These are phyloP conservation scores for Thalassiosira oceanica DNA, from an alignment of 352 stramenopile genomes.

Conservation along the genomic window DNA sequence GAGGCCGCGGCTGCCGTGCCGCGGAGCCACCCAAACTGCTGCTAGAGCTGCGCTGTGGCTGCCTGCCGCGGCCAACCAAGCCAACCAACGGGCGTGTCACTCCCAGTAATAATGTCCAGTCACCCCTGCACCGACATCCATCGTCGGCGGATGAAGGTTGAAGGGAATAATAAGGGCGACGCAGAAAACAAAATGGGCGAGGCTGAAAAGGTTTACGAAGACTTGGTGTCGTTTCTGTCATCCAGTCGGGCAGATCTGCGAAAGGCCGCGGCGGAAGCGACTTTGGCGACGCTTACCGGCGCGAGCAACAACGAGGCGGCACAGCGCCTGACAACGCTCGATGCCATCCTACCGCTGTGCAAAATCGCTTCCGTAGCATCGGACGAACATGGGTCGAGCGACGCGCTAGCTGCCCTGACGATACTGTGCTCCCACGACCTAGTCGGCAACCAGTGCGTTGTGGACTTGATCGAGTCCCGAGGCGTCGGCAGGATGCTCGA, in stretches of 20 bases:
- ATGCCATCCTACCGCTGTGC: slow-evolving; percentile 45
- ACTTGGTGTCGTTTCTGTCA: slow-evolving; percentile 57
- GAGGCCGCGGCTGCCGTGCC: too few relatives aligned
- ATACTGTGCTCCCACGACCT: slow-evolving; percentile 40
- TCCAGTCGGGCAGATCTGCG: slow-evolving; percentile 56
- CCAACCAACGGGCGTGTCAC: too few relatives aligned
- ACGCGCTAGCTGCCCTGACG: slow-evolving; percentile 42
- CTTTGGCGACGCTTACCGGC: slow-evolving; percentile 25
- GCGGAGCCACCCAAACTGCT: too few relatives aligned
- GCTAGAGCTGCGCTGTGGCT: too few relatives aligned
- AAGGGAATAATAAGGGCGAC: too few relatives aligned
- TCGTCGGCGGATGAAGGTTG: too few relatives aligned
- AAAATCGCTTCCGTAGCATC: slow-evolving; percentile 28
- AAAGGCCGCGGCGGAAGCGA: slow-evolving; percentile 54
- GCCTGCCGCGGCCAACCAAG: too few relatives aligned
- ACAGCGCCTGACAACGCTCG: slow-evolving; percentile 16
- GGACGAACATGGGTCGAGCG: background rate
- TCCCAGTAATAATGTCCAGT: too few relatives aligned
- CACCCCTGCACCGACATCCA: too few relatives aligned
- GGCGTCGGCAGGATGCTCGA: slow-evolving; percentile 53
- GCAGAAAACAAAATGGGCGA: slow-evolving; percentile 12
- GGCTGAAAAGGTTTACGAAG: slow-evolving; percentile 33
- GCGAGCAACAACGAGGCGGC: slow-evolving; percentile 8
- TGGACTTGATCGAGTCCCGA: slow-evolving; percentile 48
- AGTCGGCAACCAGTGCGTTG: slow-evolving; percentile 47